Base-by-base conservation (phyloP, 2,329 filamentous ascomycete species). In the Pleurostoma richardsiae region DNA sequence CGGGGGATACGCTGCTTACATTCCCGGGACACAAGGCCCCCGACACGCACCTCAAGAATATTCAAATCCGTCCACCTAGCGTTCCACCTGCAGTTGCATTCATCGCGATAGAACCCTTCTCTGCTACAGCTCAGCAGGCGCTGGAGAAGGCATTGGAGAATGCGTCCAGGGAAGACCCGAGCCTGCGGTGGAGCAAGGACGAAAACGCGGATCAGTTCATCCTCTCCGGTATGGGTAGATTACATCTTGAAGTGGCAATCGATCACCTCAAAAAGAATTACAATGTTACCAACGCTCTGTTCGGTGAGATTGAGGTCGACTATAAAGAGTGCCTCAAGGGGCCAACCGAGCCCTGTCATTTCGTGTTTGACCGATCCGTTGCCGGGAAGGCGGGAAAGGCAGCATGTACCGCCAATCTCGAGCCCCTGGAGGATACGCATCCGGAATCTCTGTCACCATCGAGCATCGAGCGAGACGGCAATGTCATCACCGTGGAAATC, bases 41-140 rank as follows among this genome's bases (percentile, higher is more conserved):
- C 2, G 82, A 86, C 19, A 77, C 83, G 11, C 77, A 82, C 1
- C 70, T 96, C 42, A 82, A 85, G 43, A 83, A 78, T 11, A 71
- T 97, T 11, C 90, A 96, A 59, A 80, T 99, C 33, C 82, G 90
- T 11, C 90, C 94, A 0, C 94, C 95, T 29, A 80, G 88, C 49
- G 88, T 96, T 1, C 92, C 94, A 1, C 90, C 94, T 0, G 90
- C 94, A 0, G 94, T 99, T 0, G 96, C 96, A 60, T 99, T 97
- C 64, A 85, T 95, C n/a, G 89, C 91, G 50, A 84, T 97, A 29
- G 92, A 97, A 53, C 89, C 78, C 0, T 74, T 60, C 47, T 56
- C 60, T 5, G 83, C 19, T 70, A 90, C 55, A 85, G 88, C 56
- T 71, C 88, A 30, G 79, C 91, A 90, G 56, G 80, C 85, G 49